A percentile compares a stretch with the other conserved stretches of the same genome.
Conservation (phyloP, 352 stramenopile genomes). For the Pythium vanterpoolii region DNA sequence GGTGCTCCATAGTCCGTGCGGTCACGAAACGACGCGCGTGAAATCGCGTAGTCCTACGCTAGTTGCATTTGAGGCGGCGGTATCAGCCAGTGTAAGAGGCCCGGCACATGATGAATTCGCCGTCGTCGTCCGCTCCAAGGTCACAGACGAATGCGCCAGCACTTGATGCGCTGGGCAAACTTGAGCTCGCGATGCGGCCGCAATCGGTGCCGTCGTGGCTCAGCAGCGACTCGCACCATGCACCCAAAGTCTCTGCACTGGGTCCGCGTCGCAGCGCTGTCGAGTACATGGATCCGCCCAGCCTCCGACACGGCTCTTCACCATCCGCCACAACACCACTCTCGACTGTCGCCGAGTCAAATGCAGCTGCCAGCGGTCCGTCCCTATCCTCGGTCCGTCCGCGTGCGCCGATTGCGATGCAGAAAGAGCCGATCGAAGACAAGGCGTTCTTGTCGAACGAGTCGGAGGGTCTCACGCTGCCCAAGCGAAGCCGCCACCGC, state of each 20-base stretch:
- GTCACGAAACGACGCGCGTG: constrained; percentile 6
- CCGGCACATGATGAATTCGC: constrained; percentile 4
- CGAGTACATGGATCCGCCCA: constrained; percentile 45
- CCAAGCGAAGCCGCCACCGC: constrained; percentile 47
- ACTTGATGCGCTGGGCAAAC: constrained; percentile 57
- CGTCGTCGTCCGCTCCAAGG: background rate
- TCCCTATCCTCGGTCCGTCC: constrained; percentile 40
- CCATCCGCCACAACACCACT: background rate
- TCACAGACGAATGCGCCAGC: constrained; percentile 27
- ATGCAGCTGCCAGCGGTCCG: constrained; percentile 14
- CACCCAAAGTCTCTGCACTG: constrained; percentile 52
- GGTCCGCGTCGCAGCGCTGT: constrained; percentile 47
- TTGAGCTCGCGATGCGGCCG: constrained; percentile 67
- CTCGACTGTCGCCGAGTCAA: constrained; percentile 11
- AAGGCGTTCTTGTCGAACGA: constrained; percentile 44
- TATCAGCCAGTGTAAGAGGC: background rate
- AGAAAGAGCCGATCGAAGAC: constrained; percentile 39
- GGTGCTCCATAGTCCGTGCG: background rate
- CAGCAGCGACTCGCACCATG: constrained; percentile 67
- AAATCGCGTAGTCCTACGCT: constrained; percentile 6
- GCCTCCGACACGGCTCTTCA: background rate
- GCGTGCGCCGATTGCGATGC: constrained; percentile 49
- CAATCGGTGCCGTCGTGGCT: constrained; percentile 75
- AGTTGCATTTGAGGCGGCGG: background rate
- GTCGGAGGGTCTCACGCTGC: constrained; percentile 27